A percentile compares a stretch with the other conserved stretches of the same genome.
Conservation (phyloP, 225 moss, liverwort and hornwort species). For the Anthoceros angustus region DNA sequence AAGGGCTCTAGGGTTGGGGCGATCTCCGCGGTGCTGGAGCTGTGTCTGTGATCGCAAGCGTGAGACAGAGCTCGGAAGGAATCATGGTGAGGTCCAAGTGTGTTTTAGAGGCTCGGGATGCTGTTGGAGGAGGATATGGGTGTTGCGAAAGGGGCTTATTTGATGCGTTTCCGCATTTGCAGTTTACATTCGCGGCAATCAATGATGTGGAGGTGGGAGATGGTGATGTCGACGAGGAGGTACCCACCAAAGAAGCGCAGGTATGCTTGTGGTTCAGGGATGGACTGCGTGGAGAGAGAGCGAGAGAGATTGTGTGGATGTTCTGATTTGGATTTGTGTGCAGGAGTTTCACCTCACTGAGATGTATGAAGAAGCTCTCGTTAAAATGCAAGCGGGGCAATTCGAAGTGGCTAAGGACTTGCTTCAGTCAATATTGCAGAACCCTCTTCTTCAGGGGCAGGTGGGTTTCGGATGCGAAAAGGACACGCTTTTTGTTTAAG, state of each 20-base stretch:
- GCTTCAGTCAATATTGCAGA: slow-evolving; percentile 48
- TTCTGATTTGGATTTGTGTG: slow-evolving; percentile 6
- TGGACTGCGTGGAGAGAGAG: background rate
- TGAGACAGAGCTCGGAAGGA: too few species aligned
- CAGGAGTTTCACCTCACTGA: slow-evolving; percentile 56
- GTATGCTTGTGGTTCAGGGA: slow-evolving; percentile 10
- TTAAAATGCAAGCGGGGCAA: slow-evolving; percentile 38
- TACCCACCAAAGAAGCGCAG: slow-evolving; percentile 66
- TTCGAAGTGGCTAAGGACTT: slow-evolving; percentile 38
- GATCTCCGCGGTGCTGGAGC: too few species aligned
- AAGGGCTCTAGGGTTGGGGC: too few species aligned
- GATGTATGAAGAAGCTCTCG: slow-evolving; percentile 58
- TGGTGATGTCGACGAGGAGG: slow-evolving; percentile 37
- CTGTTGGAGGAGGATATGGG: too few species aligned
- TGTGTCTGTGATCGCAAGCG: too few species aligned
- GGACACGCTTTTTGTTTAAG: background rate
- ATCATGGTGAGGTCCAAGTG: too few species aligned
- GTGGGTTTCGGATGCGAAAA: slow-evolving; percentile 9
- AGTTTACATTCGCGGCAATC: slow-evolving; percentile 59
- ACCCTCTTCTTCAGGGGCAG: slow-evolving; percentile 56
- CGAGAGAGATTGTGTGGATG: background rate
- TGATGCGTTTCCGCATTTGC: background rate
- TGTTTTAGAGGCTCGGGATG: too few species aligned
- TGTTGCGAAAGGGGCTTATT: too few species aligned
- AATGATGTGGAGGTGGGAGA: slow-evolving; percentile 50